A percentile compares a stretch with the other conserved stretches of the same genome.
Conservation (phyloP, 2,329 filamentous ascomycete genomes). For the Lachnellula occidentalis region DNA sequence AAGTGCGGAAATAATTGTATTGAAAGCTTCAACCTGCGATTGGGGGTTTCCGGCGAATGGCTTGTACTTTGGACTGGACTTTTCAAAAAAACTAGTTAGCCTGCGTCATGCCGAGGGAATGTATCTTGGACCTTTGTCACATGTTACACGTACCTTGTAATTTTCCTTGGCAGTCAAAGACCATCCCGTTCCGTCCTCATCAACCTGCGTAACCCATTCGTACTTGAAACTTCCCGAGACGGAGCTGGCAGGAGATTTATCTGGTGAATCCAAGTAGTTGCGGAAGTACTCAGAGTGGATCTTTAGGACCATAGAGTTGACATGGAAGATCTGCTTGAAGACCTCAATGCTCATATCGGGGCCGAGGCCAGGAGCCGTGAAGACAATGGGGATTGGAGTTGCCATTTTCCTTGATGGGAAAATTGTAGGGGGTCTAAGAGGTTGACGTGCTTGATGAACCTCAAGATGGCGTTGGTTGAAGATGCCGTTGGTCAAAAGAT, state of each 20-base stretch:
- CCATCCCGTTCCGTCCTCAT: neutral
- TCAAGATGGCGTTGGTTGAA: neutral
- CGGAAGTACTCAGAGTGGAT: neutral
- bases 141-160: neutral
- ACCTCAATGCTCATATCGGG: neutral
- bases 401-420: neutral
- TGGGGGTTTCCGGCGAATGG: neutral
- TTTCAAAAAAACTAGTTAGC: too few species aligned
- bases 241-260: neutral
- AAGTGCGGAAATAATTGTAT: neutral
- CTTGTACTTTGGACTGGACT: neutral
- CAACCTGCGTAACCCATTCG: conserved; percentile 2
- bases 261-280: neutral
- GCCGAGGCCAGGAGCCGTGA: neutral
- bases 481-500: too few species aligned
- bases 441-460: neutral
- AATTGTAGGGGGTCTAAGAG: neutral
- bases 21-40: neutral
- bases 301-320: neutral
- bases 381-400: neutral
- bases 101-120: too few species aligned
- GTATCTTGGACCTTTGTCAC: too few species aligned
- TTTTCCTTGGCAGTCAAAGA: neutral
- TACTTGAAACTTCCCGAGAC: neutral
- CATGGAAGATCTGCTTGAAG: neutral